Evolutionary conservation across 164 flowering plant species (phyloP).

Genomic region (Sextonia rubra): DNA sequence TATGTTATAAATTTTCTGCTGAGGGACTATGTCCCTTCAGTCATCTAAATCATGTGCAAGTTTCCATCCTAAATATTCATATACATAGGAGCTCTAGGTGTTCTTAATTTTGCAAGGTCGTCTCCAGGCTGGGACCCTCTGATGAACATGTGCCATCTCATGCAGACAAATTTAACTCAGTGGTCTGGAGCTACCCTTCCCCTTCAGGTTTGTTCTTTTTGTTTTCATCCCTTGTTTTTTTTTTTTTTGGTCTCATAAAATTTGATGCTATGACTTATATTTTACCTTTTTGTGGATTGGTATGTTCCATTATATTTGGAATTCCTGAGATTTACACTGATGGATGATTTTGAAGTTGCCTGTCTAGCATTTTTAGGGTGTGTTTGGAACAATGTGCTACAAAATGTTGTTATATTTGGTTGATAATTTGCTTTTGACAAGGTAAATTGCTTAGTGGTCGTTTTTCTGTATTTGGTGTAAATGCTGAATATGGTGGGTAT

Average conservation of each 20-base stretch:
- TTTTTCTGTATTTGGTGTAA: too few species aligned
- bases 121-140: slow-evolving; percentile 33
- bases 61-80: neutral
- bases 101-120: slow-evolving; percentile 25
- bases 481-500: too few species aligned
- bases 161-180: slow-evolving; percentile 96
- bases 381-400: too few species aligned
- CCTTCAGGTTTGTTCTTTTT: slow-evolving; percentile 69
- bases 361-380: too few species aligned
- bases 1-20: neutral
- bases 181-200: slow-evolving; percentile 99
- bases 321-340: neutral
- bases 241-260: neutral
- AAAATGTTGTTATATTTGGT: too few species aligned
- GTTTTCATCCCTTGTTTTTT: too few species aligned
- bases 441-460: too few species aligned
- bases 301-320: neutral
- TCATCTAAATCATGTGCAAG: neutral
- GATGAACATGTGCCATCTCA: slow-evolving; percentile 27
- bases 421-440: too few species aligned
- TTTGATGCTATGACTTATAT: neutral
- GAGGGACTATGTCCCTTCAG: neutral
- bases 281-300: neutral
- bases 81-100: slow-evolving; percentile 20
- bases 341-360: neutral